Evolutionary conservation across 1,139 yeast genomes (phyloP).

Genomic region (Sugiyamaella grinbergsii): DNA sequence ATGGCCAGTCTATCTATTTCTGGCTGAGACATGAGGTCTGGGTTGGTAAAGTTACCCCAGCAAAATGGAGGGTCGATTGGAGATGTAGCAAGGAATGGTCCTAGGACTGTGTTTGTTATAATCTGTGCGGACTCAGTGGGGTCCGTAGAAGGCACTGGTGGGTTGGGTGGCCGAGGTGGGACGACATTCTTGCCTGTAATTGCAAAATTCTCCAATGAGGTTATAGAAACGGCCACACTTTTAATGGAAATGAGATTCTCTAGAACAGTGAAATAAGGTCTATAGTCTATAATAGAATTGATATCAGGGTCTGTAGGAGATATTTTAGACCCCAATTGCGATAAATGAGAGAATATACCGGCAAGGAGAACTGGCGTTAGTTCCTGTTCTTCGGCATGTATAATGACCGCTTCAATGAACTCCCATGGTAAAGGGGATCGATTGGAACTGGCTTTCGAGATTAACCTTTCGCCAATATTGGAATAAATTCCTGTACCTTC

Average conservation of each 20-base stretch:
- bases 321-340: conserved; percentile 19
- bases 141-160: conserved; percentile 24
- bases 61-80: conserved; percentile 51
- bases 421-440: conserved; percentile 43
- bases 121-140: conserved; percentile 49
- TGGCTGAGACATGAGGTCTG: conserved; percentile 31
- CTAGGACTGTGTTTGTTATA: conserved; percentile 67
- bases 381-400: conserved; percentile 67
- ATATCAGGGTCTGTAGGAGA: conserved; percentile 28
- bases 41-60: conserved; percentile 33
- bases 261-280: conserved; percentile 55
- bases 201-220: conserved; percentile 56
- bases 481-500: conserved; percentile 22
- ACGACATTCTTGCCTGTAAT: conserved; percentile 8
- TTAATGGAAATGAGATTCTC: conserved; percentile 65
- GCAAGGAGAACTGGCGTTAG: conserved; percentile 40
- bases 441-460: conserved; percentile 26
- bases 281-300: conserved; percentile 44
- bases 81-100: conserved; percentile 74
- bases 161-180: conserved; percentile 5
- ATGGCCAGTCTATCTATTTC: conserved; percentile 32
- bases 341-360: conserved; percentile 10
- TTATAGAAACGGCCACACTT: conserved; percentile 61
- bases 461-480: conserved; percentile 28
- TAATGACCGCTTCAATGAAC: conserved; percentile 60